These are phyloP conservation scores for Micractinium sp. DNA, from an alignment of 139 green algal genomes.

Conservation along the genomic window DNA sequence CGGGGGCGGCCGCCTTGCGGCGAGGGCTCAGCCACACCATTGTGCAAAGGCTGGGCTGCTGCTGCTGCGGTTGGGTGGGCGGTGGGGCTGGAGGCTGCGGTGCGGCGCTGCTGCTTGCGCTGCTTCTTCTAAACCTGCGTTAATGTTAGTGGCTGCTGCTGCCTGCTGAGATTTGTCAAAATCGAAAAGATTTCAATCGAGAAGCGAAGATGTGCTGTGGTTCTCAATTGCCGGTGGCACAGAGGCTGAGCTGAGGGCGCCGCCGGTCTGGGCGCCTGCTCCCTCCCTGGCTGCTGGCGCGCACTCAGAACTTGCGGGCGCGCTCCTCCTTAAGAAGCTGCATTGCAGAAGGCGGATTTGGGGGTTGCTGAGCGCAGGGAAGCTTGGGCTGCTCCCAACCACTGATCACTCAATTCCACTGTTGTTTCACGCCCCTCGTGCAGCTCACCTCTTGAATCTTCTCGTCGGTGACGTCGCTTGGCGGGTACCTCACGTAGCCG, in stretches of 20 bases:
- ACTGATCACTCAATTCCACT: no score
- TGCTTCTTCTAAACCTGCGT: neutral
- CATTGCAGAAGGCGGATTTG: neutral
- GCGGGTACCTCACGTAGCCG: constrained; percentile 38
- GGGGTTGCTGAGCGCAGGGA: neutral
- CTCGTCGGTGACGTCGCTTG: constrained; percentile 31
- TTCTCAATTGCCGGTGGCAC: neutral
- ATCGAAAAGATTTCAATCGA: constrained; percentile 3
- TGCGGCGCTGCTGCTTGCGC: neutral
- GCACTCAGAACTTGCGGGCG: constrained; percentile 18
- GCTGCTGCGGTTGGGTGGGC: neutral
- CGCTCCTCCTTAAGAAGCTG: constrained; percentile 27
- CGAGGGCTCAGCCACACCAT: neutral
- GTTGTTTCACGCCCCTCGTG: neutral
- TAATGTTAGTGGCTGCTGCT: neutral
- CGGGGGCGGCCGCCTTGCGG: neutral
- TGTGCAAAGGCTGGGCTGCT: neutral
- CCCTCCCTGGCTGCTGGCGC: neutral
- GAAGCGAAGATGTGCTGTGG: neutral
- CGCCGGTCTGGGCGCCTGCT: no score
- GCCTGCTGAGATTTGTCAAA: no score
- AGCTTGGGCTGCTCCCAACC: neutral
- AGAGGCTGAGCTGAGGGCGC: neutral
- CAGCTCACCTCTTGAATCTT: constrained; percentile 23
- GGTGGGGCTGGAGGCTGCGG: neutral